phyloP scores from a whole-genome alignment of 2,329 filamentous ascomycete species.

The Aspergillus ustus region DNA sequence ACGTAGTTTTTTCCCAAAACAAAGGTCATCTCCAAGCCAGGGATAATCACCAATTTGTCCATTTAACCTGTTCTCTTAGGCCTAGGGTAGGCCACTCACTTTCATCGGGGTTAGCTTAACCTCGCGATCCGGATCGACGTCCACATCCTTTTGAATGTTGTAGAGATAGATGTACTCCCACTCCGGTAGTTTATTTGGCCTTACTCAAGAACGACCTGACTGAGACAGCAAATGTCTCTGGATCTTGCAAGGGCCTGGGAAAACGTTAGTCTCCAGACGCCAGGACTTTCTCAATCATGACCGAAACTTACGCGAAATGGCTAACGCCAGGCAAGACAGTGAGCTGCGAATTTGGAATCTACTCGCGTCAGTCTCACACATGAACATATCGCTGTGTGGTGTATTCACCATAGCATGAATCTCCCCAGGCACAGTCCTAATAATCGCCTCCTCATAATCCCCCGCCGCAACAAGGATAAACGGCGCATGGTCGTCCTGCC shows the following conservation, averaged over 20 bases:
- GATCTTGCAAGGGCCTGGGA: background rate
- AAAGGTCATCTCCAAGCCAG: no score
- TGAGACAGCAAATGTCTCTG: background rate
- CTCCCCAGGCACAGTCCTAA: background rate
- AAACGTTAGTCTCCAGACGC: background rate
- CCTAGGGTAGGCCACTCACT: no score
- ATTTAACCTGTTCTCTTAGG: no score
- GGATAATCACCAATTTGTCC: no score
- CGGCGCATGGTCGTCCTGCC: background rate
- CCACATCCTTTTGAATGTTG: no score
- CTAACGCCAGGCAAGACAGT: background rate
- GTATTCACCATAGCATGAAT: background rate
- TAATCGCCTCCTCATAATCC: constrained; percentile 1
- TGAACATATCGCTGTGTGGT: no score
- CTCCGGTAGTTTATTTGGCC: no score
- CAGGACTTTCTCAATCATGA: background rate
- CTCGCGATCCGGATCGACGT: no score
- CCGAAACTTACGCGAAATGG: background rate
- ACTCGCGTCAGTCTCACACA: background rate
- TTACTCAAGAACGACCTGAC: background rate
- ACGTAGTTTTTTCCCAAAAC: no score
- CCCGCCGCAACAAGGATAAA: background rate
- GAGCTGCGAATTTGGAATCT: background rate
- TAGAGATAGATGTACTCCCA: no score
- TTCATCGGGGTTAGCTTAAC: no score